phyloP scores from a whole-genome alignment of 2,329 filamentous ascomycete species.

The Biscogniauxia sp. region DNA sequence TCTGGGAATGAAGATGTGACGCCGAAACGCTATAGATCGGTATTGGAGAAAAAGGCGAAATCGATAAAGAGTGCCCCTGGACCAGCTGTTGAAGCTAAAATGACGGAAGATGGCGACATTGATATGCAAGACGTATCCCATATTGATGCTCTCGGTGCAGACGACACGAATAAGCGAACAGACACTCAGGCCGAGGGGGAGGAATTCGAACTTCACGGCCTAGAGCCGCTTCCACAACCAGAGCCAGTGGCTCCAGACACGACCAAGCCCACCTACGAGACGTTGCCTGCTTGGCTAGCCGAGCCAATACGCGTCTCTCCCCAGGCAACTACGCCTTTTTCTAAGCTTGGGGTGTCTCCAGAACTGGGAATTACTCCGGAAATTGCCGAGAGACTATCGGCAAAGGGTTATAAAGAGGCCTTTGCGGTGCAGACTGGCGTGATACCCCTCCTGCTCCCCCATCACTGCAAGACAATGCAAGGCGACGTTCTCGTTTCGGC shows the following conservation, averaged over 20 bases:
- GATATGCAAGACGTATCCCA: slow-evolving; percentile 31
- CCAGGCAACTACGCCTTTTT: slow-evolving; percentile 59
- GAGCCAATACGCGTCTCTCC: slow-evolving; percentile 68
- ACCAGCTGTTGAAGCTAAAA: slow-evolving; percentile 28
- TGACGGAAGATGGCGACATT: slow-evolving; percentile 28
- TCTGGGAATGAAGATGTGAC: slow-evolving; percentile 18
- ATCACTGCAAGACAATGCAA: slow-evolving; percentile 54
- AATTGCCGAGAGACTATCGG: slow-evolving; percentile 59
- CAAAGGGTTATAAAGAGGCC: slow-evolving; percentile 68
- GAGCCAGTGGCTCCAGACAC: slow-evolving; percentile 55
- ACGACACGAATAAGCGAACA: slow-evolving; percentile 15
- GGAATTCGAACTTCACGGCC: slow-evolving; percentile 58
- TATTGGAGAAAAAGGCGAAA: slow-evolving; percentile 56
- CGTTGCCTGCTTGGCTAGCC: slow-evolving; percentile 77
- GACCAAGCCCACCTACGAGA: slow-evolving; percentile 67
- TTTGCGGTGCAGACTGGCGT: slow-evolving; percentile 79
- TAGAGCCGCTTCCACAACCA: slow-evolving; percentile 81
- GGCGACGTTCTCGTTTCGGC: slow-evolving; percentile 89
- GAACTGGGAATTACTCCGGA: slow-evolving; percentile 62
- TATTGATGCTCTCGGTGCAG: neutral
- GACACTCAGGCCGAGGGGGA: slow-evolving; percentile 19
- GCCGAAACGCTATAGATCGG: slow-evolving; percentile 42
- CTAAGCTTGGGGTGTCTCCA: slow-evolving; percentile 36
- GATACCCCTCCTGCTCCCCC: slow-evolving; percentile 73
- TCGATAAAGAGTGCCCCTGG: slow-evolving; percentile 50